phyloP scores from a whole-genome alignment of 371 early-diverging fungal species.

The Funneliformis caledonium region DNA sequence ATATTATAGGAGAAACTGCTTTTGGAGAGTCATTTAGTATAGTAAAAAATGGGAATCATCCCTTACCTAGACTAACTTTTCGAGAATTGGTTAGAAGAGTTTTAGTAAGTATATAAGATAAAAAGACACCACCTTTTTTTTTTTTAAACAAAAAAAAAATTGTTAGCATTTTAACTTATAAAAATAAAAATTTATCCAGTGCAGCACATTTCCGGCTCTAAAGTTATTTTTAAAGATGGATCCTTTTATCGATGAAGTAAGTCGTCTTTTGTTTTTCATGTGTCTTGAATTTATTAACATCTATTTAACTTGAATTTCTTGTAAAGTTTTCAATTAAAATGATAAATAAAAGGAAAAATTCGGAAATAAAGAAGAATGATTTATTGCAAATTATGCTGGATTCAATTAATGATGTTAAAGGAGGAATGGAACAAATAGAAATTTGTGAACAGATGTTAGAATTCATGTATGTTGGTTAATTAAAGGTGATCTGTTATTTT shows the following conservation, averaged over 20 bases:
- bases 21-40: slow-evolving; percentile 27
- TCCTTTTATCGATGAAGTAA: slow-evolving; percentile 11
- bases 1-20: slow-evolving; percentile 33
- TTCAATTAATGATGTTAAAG: not conserved
- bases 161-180: not conserved
- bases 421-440: slow-evolving; percentile 23
- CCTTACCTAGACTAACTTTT: not conserved
- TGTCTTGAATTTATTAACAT: not conserved
- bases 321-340: not conserved
- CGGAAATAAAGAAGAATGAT: not conserved
- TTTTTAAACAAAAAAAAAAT: too few species aligned
- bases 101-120: not conserved
- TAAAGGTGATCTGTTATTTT: too few species aligned
- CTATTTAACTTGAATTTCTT: not conserved
- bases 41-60: slow-evolving; percentile 31
- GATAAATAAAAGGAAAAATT: slow-evolving; percentile 16
- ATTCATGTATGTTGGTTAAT: too few species aligned
- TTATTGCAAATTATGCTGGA: slow-evolving; percentile 29
- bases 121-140: too few species aligned
- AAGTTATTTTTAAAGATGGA: slow-evolving; percentile 6
- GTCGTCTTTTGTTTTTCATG: not conserved
- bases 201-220: not conserved
- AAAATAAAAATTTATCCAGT: not conserved
- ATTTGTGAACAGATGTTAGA: not conserved
- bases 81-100: not conserved